Conservation (phyloP, 371 early-diverging fungal species). For the Nosema muscidifuracis region DNA sequence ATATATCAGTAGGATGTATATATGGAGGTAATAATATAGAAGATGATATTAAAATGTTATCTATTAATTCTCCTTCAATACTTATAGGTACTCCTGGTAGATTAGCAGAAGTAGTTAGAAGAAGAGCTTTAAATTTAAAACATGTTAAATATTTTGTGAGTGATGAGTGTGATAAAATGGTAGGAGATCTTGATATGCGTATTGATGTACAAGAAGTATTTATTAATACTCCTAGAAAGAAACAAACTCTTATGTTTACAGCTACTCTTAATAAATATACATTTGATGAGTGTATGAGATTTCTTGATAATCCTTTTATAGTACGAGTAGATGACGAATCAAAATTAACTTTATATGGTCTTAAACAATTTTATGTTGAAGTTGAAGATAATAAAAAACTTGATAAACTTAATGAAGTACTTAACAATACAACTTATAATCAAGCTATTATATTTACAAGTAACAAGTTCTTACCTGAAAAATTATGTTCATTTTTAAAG, state of each 20-base stretch:
- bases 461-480: not conserved
- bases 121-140: slow-evolving; percentile 37
- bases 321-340: slow-evolving; percentile 94
- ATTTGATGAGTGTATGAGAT: slow-evolving; percentile 83
- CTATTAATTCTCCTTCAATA: slow-evolving; percentile 71
- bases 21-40: slow-evolving; percentile 90
- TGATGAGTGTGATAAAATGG: slow-evolving; percentile 95
- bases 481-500: not conserved
- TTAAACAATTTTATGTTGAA: slow-evolving; percentile 94
- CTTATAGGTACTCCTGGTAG: slow-evolving; percentile 93
- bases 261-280: slow-evolving; percentile 95
- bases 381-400: slow-evolving; percentile 72
- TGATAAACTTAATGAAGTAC: not conserved
- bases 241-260: slow-evolving; percentile 86
- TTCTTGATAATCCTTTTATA: slow-evolving; percentile 81
- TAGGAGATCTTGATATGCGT: slow-evolving; percentile 70
- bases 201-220: slow-evolving; percentile 85
- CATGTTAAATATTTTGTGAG: slow-evolving; percentile 70
- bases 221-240: slow-evolving; percentile 70
- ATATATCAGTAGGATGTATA: slow-evolving; percentile 84
- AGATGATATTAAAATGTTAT: slow-evolving; percentile 88
- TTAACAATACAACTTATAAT: not conserved
- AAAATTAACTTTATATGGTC: slow-evolving; percentile 75
- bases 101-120: slow-evolving; percentile 69
- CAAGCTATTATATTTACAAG: slow-evolving; percentile 12